Conservation (phyloP, 2,329 filamentous ascomycete species). For the Curvularia verruculosa region DNA sequence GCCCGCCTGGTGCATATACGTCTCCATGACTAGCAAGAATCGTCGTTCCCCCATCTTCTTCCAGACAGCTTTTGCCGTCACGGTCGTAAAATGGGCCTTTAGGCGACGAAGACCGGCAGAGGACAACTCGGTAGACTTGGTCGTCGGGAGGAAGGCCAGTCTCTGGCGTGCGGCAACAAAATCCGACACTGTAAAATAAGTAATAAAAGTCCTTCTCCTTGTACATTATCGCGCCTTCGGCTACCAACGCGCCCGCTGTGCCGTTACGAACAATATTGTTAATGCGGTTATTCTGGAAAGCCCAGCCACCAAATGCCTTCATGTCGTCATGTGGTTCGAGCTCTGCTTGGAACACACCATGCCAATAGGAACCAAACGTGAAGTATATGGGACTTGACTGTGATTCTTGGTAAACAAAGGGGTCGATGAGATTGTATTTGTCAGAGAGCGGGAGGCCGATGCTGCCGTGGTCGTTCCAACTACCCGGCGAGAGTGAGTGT, state of each 20-base stretch:
- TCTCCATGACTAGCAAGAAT: conserved; percentile 63
- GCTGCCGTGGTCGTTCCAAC: conserved; percentile 65
- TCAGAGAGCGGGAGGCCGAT: conserved; percentile 49
- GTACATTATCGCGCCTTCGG: conserved; percentile 62
- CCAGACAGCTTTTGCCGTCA: conserved; percentile 49
- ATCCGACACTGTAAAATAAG: conserved; percentile 65
- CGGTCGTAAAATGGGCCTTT: conserved; percentile 57
- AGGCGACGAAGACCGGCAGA: conserved; percentile 61
- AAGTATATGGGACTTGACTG: conserved; percentile 49
- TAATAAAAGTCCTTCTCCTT: conserved; percentile 61
- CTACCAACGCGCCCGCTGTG: conserved; percentile 27
- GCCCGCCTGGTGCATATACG: conserved; percentile 45
- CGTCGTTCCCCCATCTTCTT: conserved; percentile 62
- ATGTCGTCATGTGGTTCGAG: conserved; percentile 41
- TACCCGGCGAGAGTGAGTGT: conserved; percentile 56
- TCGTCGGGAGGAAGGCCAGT: conserved; percentile 56
- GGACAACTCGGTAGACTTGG: conserved; percentile 67
- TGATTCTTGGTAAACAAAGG: conserved; percentile 50
- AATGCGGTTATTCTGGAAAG: conserved; percentile 11
- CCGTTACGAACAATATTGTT: conserved; percentile 29
- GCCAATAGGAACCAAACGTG: conserved; percentile 72
- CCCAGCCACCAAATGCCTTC: conserved; percentile 13
- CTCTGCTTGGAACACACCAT: conserved; percentile 65
- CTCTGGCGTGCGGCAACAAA: conserved; percentile 63
- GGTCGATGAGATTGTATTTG: conserved; percentile 58